phyloP scores from a whole-genome alignment of 2,329 filamentous ascomycete species.

The Exophiala lecanii-corni region DNA sequence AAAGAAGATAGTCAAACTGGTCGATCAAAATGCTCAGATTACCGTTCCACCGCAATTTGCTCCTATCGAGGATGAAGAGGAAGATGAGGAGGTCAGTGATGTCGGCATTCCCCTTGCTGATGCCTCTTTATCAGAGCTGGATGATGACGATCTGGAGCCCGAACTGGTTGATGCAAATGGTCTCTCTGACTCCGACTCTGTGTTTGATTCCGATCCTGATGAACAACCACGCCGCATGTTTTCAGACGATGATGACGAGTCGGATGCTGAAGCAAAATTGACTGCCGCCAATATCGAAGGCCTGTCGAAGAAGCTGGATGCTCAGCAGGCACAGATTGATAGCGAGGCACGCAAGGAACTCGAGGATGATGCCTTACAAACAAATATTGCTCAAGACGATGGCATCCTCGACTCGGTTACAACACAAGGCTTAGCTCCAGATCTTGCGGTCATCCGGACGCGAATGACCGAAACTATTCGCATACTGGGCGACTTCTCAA shows the following conservation, averaged over 20 bases:
- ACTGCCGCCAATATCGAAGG: slow-evolving; percentile 96
- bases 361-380: slow-evolving; percentile 79
- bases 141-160: slow-evolving; percentile 26
- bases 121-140: slow-evolving; percentile 23
- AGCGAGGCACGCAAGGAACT: slow-evolving; percentile 81
- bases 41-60: slow-evolving; percentile 26
- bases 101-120: slow-evolving; percentile 47
- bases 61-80: slow-evolving; percentile 41
- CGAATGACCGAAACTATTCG: slow-evolving; percentile 91
- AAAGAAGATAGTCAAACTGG: slow-evolving; percentile 29
- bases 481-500: slow-evolving; percentile 82
- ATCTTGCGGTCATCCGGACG: slow-evolving; percentile 80
- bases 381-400: slow-evolving; percentile 80
- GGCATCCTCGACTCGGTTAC: slow-evolving; percentile 59
- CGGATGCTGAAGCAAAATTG: slow-evolving; percentile 81
- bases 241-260: slow-evolving; percentile 89
- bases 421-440: slow-evolving; percentile 70
- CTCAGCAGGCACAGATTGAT: slow-evolving; percentile 69
- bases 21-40: slow-evolving; percentile 29
- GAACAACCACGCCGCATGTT: slow-evolving; percentile 67
- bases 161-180: slow-evolving; percentile 38
- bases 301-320: slow-evolving; percentile 77
- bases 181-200: slow-evolving; percentile 48
- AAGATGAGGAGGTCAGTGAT: slow-evolving; percentile 36
- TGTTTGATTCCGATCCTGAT: slow-evolving; percentile 66